Evolutionary conservation across 2,329 filamentous ascomycete genomes (phyloP), one percentile per base, ranked within the genome.

Genomic region (Penicillium sp.): DNA sequence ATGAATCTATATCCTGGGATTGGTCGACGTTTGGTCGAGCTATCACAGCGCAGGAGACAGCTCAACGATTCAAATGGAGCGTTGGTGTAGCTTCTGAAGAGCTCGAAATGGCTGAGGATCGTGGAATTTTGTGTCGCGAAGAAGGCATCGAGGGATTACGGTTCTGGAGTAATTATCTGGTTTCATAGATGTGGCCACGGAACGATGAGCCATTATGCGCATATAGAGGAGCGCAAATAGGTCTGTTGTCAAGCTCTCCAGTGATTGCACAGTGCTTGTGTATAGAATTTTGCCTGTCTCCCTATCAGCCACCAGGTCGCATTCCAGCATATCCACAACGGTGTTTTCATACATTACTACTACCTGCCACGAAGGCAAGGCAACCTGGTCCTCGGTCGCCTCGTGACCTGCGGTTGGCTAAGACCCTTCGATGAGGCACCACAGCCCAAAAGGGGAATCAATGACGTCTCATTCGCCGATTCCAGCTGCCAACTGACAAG

Each of bases 51-150:
- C 88, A 93, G 63, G 90, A 97, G 63, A 82, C 83, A 0, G 93
- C 93, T 0, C 88, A 94, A 67, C 77, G 82, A 43, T 98, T 98
- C 69, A 88, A 90, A 5, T 98, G 93, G 93, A 97, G 93, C 65
- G 85, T 98, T 6, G 93, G 93, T 7, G 91, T 98, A 24, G 93
- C 93, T 1, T 87, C 86, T 50, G 93, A 97, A 66, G 93, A 98
- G 71, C 76, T 98, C 9, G 88, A 96, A 65, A 96, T 98, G 91
- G 90, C 90, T 0, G 93, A 98, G 68, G 91, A 97, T 66, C 82
- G 80, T 47, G 93, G 93, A 0, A 82, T 83, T 3, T 67, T 98
- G 18, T 97, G 91, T 66, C 84, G 93, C 41, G 93, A 98, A 66
- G 90, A 95, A 61, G 85, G 89, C 4, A 81, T 97, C 11, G 90